phyloP scores from a whole-genome alignment of 148 eudicot genomes.

The Rhododendron mucronatum region DNA sequence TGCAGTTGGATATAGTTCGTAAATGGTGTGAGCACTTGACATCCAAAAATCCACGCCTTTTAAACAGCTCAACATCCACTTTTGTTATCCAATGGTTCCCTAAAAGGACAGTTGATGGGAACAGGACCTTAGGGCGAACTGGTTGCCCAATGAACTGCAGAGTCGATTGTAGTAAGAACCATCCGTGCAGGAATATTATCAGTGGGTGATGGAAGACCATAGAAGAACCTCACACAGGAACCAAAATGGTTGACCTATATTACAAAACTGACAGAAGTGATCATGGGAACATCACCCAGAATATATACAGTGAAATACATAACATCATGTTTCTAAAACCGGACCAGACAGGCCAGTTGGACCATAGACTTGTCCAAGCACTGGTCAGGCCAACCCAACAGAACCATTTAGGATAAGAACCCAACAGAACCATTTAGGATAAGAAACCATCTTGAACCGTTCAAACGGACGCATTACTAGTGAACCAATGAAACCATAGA shows the following conservation, averaged over 20 bases:
- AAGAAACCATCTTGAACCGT: background rate
- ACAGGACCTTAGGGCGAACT: slow-evolving; percentile 78
- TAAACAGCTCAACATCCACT: slow-evolving; percentile 58
- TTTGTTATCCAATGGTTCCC: slow-evolving; percentile 78
- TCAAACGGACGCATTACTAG: background rate
- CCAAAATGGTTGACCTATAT: slow-evolving; percentile 87
- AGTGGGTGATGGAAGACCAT: slow-evolving; percentile 79
- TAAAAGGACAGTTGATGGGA: slow-evolving; percentile 83
- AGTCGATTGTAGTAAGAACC: slow-evolving; percentile 88
- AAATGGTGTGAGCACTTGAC: slow-evolving; percentile 59
- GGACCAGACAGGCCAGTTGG: background rate
- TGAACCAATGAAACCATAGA: background rate
- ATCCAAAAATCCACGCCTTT: slow-evolving; percentile 72
- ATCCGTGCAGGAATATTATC: slow-evolving; percentile 31
- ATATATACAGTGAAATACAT: background rate
- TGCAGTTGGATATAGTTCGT: slow-evolving; percentile 57
- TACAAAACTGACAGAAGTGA: slow-evolving; percentile 3
- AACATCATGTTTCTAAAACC: background rate
- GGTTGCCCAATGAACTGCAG: slow-evolving; percentile 74
- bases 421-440: background rate
- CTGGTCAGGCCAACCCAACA: background rate
- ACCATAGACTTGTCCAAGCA: background rate
- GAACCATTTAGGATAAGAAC: background rate
- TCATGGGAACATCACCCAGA: background rate
- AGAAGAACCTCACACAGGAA: slow-evolving; percentile 71